A percentile compares a stretch with the other conserved stretches of the same genome.
Conservation (phyloP, 495 filamentous ascomycete genomes). For the Lepidopterella palustris region DNA sequence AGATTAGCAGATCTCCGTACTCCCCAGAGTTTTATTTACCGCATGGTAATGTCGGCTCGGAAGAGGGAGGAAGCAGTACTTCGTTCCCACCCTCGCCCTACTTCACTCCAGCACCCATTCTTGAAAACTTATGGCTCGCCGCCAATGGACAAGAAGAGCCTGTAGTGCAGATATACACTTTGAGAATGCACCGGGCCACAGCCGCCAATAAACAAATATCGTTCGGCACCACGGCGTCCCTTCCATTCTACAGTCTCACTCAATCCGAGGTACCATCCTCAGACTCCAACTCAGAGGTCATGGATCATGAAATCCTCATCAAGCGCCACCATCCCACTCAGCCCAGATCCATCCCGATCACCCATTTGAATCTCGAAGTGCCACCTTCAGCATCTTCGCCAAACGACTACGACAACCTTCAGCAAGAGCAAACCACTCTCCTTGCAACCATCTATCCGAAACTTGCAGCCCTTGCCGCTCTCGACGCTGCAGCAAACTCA, state of each 20-base stretch:
- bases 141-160: constrained; percentile 49
- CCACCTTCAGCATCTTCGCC: constrained; percentile 23
- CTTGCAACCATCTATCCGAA: constrained; percentile 68
- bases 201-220: constrained; percentile 18
- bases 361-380: constrained; percentile 26
- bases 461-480: constrained; percentile 61
- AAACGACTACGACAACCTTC: constrained; percentile 26
- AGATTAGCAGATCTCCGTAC: constrained; percentile 52
- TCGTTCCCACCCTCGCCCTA: constrained; percentile 10
- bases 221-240: constrained; percentile 27
- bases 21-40: constrained; percentile 40
- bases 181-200: constrained; percentile 37
- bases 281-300: background rate
- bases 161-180: constrained; percentile 38
- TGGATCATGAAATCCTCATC: constrained; percentile 25
- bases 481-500: constrained; percentile 53
- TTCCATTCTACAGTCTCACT: constrained; percentile 32
- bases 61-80: constrained; percentile 9
- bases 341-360: constrained; percentile 26
- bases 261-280: constrained; percentile 18
- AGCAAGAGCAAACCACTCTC: constrained; percentile 40
- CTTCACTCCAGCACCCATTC: constrained; percentile 40
- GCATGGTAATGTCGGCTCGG: constrained; percentile 13
- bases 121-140: constrained; percentile 47
- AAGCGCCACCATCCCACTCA: constrained; percentile 30